phyloP scores from a whole-genome alignment of 1,284 basidiomycete genomes.

The Trametes versicolor region DNA sequence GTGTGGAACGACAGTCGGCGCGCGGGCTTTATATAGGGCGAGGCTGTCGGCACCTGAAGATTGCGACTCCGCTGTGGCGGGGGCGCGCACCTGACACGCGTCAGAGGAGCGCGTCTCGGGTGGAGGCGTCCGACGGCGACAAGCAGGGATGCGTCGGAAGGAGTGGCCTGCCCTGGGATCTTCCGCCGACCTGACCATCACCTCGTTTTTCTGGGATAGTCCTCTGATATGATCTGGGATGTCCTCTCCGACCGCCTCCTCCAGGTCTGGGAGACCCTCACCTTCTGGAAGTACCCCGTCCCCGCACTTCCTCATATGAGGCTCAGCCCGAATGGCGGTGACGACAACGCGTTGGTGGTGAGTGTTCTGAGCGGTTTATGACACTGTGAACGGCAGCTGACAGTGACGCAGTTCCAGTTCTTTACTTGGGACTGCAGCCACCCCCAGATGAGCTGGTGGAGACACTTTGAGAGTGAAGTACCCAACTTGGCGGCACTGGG shows the following conservation, averaged over 20 bases:
- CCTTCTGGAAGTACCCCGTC: constrained; percentile 40
- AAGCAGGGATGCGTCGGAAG: constrained; percentile 8
- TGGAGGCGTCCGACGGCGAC: constrained; percentile 21
- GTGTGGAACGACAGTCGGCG: constrained; percentile 35
- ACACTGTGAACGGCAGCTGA: background rate
- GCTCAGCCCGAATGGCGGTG: constrained; percentile 56
- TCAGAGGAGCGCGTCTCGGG: constrained; percentile 28
- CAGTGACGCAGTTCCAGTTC: constrained; percentile 71
- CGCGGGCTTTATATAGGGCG: constrained; percentile 25
- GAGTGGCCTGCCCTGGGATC: constrained; percentile 6
- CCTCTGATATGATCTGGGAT: constrained; percentile 29
- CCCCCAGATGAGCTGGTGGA: constrained; percentile 82
- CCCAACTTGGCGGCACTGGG: constrained; percentile 80
- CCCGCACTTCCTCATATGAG: constrained; percentile 66
- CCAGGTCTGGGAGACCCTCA: constrained; percentile 35
- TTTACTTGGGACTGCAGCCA: constrained; percentile 82
- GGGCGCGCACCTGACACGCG: constrained; percentile 30
- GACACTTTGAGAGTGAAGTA: constrained; percentile 78
- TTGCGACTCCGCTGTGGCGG: constrained; percentile 5
- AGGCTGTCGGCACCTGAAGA: constrained; percentile 26
- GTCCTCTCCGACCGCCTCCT: constrained; percentile 31
- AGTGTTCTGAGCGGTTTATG: constrained; percentile 24
- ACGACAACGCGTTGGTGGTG: constrained; percentile 75
- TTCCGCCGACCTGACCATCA: constrained; percentile 4
- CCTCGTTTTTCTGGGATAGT: constrained; percentile 16